Evolutionary conservation across 1,284 basidiomycete genomes (phyloP).

Genomic region (Phenoliferia sp.): DNA sequence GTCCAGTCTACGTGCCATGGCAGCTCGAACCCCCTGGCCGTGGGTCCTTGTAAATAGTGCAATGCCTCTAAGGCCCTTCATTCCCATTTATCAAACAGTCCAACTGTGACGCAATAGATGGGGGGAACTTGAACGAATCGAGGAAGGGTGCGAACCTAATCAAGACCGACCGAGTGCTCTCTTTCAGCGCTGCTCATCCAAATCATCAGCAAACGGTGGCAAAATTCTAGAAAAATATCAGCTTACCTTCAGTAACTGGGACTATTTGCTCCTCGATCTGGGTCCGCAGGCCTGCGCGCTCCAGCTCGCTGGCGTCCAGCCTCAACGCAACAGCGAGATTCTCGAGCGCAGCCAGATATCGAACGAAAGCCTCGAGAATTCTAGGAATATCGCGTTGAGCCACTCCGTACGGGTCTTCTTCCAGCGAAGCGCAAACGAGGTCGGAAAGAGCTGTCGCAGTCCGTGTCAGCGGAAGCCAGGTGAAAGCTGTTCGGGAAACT

Average conservation of each 20-base stretch:
- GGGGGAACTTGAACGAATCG: conserved; percentile 52
- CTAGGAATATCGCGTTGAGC: conserved; percentile 77
- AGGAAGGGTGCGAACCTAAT: conserved; percentile 70
- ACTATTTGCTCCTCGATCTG: conserved; percentile 51
- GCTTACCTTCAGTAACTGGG: conserved; percentile 59
- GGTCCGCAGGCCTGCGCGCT: conserved; percentile 39
- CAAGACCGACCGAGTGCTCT: conserved; percentile 60
- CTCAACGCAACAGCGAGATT: conserved; percentile 52
- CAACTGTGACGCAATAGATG: background rate
- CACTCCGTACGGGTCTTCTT: conserved; percentile 72
- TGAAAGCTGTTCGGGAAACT: background rate
- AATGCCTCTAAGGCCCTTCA: too few relatives aligned
- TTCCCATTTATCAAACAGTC: too few relatives aligned
- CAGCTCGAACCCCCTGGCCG: too few relatives aligned
- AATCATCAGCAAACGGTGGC: background rate
- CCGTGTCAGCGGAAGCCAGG: background rate
- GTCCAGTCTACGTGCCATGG: too few relatives aligned
- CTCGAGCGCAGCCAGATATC: conserved; percentile 62
- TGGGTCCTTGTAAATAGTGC: too few relatives aligned
- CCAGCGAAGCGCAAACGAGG: conserved; percentile 64
- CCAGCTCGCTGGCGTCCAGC: conserved; percentile 43
- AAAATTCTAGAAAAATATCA: background rate
- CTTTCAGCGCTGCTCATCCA: conserved; percentile 55
- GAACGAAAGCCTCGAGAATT: conserved; percentile 66
- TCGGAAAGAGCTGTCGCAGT: conserved; percentile 57